Conservation (phyloP, 495 filamentous ascomycete species). For the Penicillium ucsense region DNA sequence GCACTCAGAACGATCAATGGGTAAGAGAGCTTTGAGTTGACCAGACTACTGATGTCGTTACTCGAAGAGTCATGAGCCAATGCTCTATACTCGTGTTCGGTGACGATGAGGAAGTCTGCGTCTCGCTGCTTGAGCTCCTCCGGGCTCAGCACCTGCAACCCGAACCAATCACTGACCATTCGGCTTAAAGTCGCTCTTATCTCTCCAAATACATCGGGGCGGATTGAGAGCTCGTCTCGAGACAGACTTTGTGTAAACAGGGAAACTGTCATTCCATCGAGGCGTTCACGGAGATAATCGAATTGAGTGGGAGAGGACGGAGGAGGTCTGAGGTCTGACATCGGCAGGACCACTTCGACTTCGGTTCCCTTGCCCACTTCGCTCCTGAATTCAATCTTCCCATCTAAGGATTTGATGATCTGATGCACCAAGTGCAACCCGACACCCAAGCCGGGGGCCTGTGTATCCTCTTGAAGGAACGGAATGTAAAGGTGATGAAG, state of each 20-base stretch:
- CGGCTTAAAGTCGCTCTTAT: conserved; percentile 10
- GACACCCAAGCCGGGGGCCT: conserved; percentile 58
- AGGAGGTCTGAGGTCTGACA: conserved; percentile 1
- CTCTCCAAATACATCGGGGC: conserved; percentile 5
- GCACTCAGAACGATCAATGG: conserved; percentile 16
- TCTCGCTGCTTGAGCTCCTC: conserved; percentile 12
- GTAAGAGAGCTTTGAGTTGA: conserved; percentile 2
- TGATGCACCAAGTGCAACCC: conserved; percentile 62
- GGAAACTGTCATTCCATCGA: conserved; percentile 15
- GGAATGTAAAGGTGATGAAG: conserved; percentile 56
- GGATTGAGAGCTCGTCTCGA: conserved; percentile 7
- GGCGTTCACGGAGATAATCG: conserved; percentile 4
- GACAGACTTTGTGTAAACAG: conserved; percentile 13
- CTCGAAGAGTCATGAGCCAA: conserved; percentile 1
- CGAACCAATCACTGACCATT: conserved; percentile 25
- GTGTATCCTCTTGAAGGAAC: conserved; percentile 60
- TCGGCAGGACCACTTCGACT: conserved; percentile 36
- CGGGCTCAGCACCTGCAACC: conserved; percentile 17
- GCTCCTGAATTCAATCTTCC: conserved; percentile 50
- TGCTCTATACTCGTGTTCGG: conserved; percentile 14
- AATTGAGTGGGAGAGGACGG: neutral
- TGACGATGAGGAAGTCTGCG: conserved; percentile 15
- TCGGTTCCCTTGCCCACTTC: conserved; percentile 48
- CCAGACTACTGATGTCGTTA: conserved; percentile 2
- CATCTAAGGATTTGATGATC: conserved; percentile 49